phyloP scores from a whole-genome alignment of 2,329 filamentous ascomycete species.

The Neurospora sp. region DNA sequence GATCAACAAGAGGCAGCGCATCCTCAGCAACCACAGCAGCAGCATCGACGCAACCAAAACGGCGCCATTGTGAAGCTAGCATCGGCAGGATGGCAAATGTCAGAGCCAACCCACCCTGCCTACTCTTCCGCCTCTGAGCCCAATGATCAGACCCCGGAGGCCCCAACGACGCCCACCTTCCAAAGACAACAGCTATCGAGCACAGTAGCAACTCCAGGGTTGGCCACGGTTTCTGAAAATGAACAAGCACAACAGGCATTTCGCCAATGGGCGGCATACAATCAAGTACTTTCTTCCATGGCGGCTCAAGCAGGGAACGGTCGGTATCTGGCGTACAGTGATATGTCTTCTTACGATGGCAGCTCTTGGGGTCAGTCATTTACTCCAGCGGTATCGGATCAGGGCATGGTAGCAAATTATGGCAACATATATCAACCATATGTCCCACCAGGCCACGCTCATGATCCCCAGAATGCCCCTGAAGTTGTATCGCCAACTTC shows the following conservation, averaged over 20 bases:
- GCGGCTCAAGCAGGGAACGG: not conserved
- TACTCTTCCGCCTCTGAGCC: not conserved
- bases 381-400: not conserved
- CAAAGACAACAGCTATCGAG: not conserved
- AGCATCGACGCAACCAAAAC: not conserved
- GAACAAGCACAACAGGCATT: not conserved
- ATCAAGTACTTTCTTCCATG: not conserved
- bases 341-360: not conserved
- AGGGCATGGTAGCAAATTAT: not conserved
- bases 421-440: not conserved
- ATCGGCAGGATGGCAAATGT: not conserved
- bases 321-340: not conserved
- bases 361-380: not conserved
- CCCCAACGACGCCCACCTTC: not conserved
- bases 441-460: not conserved
- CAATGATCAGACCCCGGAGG: not conserved
- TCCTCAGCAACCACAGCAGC: not conserved
- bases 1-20: not conserved
- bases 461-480: not conserved
- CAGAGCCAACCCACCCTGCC: not conserved
- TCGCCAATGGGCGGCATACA: not conserved
- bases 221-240: not conserved
- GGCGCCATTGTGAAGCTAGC: not conserved
- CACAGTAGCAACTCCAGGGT: not conserved
- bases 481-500: not conserved